These are phyloP conservation scores for Achlya hypogyna DNA, from an alignment of 352 stramenopile species.

Conservation along the genomic window DNA sequence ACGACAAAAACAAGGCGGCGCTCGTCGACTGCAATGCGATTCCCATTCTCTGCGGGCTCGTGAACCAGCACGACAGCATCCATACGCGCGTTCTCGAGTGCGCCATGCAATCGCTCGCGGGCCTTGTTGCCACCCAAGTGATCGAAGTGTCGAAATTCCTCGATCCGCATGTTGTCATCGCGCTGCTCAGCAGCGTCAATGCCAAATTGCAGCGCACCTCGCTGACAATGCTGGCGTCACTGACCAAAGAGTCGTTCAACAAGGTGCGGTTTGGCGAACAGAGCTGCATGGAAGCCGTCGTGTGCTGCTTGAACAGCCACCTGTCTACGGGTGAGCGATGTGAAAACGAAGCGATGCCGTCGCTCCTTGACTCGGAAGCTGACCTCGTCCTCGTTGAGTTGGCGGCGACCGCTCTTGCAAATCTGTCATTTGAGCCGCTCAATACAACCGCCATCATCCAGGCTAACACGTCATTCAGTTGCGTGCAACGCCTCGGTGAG, in stretches of 20 bases:
- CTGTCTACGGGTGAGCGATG: not conserved
- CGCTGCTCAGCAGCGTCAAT: slow-evolving; percentile 53
- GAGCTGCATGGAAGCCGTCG: slow-evolving; percentile 44
- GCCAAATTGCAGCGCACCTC: slow-evolving; percentile 43
- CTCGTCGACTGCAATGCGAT: slow-evolving; percentile 41
- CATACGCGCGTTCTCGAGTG: slow-evolving; percentile 41
- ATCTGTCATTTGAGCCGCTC: slow-evolving; percentile 43
- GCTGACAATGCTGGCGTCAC: slow-evolving; percentile 40
- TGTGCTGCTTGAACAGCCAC: slow-evolving; percentile 38
- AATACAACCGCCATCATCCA: slow-evolving; percentile 44
- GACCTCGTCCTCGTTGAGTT: slow-evolving; percentile 60
- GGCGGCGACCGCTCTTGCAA: slow-evolving; percentile 47
- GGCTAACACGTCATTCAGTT: not conserved
- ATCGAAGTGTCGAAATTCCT: slow-evolving; percentile 65
- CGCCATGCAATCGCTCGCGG: slow-evolving; percentile 56
- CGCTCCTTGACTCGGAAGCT: slow-evolving; percentile 15
- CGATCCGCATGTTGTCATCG: slow-evolving; percentile 48
- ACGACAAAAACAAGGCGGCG: slow-evolving; percentile 61
- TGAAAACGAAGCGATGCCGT: not conserved
- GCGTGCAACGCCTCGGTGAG: slow-evolving; percentile 7
- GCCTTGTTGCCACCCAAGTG: slow-evolving; percentile 56
- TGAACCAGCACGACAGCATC: not conserved
- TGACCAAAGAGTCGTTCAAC: slow-evolving; percentile 74
- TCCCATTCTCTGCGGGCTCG: slow-evolving; percentile 14
- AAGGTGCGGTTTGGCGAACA: slow-evolving; percentile 57